A percentile compares a stretch with the other conserved stretches of the same genome.
phyloP scores from a whole-genome alignment of 176 grass and related monocot species.

The Thalia dealbata region DNA sequence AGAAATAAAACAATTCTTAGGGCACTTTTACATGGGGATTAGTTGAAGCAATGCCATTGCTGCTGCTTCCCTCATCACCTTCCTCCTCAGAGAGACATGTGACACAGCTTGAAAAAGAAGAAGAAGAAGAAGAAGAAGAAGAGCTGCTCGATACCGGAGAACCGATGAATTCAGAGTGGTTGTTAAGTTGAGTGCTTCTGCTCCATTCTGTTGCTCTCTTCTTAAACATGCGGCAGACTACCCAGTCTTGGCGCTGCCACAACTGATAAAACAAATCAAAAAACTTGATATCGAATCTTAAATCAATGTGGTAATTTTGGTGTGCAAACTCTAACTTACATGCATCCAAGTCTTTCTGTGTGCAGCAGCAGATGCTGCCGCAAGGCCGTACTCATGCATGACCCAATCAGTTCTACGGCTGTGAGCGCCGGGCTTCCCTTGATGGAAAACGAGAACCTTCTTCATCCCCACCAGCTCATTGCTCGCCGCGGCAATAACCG shows the following conservation, averaged over 20 bases:
- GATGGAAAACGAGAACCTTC: conserved; percentile 53
- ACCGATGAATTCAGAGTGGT: background rate
- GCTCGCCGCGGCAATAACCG: conserved; percentile 28
- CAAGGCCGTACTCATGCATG: conserved; percentile 84
- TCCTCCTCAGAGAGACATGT: conserved; percentile 9
- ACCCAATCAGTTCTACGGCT: conserved; percentile 46
- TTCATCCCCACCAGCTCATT: conserved; percentile 51
- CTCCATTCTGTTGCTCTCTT: conserved; percentile 21
- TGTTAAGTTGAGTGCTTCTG: background rate
- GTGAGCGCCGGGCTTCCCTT: conserved; percentile 1
- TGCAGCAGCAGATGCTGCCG: background rate
- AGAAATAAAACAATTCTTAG: background rate
- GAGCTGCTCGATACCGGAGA: background rate
- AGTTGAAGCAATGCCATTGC: too few species aligned
- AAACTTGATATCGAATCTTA: background rate
- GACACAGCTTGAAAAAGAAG: conserved; percentile 27
- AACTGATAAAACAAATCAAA: background rate
- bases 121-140: conserved; percentile 4
- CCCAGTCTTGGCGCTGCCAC: conserved; percentile 33
- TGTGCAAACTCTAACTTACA: background rate
- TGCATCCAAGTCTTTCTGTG: conserved; percentile 10
- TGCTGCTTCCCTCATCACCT: conserved; percentile 9
- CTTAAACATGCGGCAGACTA: conserved; percentile 72
- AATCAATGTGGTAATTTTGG: background rate
- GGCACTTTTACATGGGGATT: background rate